Base-by-base conservation (phyloP, 2,329 filamentous ascomycete genomes). In the Grosmannia clavigera region DNA sequence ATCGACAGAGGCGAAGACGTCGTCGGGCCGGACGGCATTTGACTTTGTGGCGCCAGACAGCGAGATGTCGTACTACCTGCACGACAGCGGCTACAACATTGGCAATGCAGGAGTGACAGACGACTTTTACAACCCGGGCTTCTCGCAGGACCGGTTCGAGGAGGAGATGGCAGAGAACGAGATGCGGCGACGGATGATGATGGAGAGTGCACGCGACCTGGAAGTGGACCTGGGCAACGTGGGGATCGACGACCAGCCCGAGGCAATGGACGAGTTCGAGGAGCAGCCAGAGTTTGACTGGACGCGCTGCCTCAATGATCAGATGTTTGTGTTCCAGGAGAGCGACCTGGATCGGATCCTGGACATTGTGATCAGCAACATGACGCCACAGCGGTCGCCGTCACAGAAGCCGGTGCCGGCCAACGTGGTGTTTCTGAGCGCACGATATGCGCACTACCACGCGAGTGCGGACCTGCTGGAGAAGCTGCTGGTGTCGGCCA, bases 291-390 rank as follows among this genome's bases (percentile, higher is more conserved):
- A 97, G 64, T 99, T 99, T 68, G 87, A 96, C 62, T 99, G 94
- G 94, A 88, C 88, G 64, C 82, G 88, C 67, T 99, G 94, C 72
- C 78, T 96, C 56, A 90, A 96, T 70, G 94, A 99, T 70, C 94
- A 99, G 71, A 99, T 99, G 94, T 99, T 99, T 70, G 94, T 99
- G 46, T 99, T 99, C 71, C 94, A 99, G 71, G 92, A 97, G 66
- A 87, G 84, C 70, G 92, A 99, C 69, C 81, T 99, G 58, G 88
- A 92, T 61, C 85, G 87, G 61, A 96, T 99, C 68, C 81, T 99
- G 65, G 88, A 96, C 70, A 94, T 97, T 60, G 85, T 97, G 70
- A 95, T 99, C 69, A 97, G 92, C 63, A 92, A 94, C 68, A 97
- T 99, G 94, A 95, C 90, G 0, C 94, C 94, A 1, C 92, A 96